These are phyloP conservation scores for Jatropha podagrica DNA, from an alignment of 441 rosid genomes.

Conservation along the genomic window DNA sequence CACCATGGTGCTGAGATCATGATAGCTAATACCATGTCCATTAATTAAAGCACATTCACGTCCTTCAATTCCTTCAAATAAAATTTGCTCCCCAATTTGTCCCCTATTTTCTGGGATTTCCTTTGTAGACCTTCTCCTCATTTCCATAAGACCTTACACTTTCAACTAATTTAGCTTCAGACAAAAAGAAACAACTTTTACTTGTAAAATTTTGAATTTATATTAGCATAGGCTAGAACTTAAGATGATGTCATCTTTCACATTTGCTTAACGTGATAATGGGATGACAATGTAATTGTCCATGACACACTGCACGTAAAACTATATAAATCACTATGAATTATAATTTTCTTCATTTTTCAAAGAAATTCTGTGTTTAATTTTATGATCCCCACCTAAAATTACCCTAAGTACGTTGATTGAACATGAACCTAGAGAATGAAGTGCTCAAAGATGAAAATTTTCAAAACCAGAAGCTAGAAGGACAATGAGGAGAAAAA, in stretches of 20 bases:
- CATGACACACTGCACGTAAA: no score
- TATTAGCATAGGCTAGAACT: not conserved
- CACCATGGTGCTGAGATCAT: not conserved
- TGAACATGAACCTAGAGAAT: not conserved
- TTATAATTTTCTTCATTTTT: not conserved
- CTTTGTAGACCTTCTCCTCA: not conserved
- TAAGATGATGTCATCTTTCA: no score
- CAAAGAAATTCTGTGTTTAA: not conserved
- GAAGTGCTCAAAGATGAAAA: not conserved
- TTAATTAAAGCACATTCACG: slow-evolving; percentile 17
- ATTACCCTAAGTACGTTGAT: not conserved
- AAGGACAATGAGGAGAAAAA: not conserved
- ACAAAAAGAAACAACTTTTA: not conserved
- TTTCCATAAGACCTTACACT: not conserved
- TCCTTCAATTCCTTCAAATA: slow-evolving; percentile 4
- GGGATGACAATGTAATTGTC: no score
- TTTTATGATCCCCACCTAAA: not conserved
- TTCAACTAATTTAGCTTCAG: not conserved
- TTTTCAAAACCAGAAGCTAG: not conserved
- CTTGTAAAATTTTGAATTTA: not conserved
- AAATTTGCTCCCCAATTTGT: not conserved
- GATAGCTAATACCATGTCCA: slow-evolving; percentile 15
- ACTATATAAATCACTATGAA: not conserved
- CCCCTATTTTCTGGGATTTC: not conserved
- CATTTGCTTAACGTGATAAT: no score